Evolutionary conservation across 2,329 filamentous ascomycete genomes (phyloP).

Genomic region (Xylariaceae sp.): DNA sequence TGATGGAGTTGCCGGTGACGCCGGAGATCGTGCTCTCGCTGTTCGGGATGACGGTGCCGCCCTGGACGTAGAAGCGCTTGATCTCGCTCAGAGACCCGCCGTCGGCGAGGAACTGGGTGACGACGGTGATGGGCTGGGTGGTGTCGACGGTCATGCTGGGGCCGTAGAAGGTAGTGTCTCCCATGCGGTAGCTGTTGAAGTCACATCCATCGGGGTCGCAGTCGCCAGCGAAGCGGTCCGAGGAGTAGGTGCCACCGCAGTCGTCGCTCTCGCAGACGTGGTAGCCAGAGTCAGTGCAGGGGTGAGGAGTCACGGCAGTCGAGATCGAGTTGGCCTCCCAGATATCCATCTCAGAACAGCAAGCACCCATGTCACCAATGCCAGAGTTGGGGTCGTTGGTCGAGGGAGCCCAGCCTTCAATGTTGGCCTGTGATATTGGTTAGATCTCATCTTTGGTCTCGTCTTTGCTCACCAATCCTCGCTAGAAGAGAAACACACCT

Average conservation of each 20-base stretch:
- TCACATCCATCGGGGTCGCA: constrained; percentile 62
- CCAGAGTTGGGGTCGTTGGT: constrained; percentile 46
- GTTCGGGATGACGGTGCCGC: constrained; percentile 45
- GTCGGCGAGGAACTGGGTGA: constrained; percentile 52
- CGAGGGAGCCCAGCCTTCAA: constrained; percentile 42
- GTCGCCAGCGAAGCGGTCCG: constrained; percentile 48
- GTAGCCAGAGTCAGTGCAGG: constrained; percentile 44
- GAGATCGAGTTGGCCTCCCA: constrained; percentile 59
- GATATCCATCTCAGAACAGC: constrained; percentile 55
- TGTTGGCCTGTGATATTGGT: constrained; percentile 33
- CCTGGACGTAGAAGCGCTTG: constrained; percentile 54
- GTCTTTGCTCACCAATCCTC: neutral
- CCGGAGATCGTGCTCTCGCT: constrained; percentile 29
- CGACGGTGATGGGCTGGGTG: constrained; percentile 49
- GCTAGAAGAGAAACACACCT: constrained; percentile 16
- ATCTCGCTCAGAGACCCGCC: constrained; percentile 46
- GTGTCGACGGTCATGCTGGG: constrained; percentile 50
- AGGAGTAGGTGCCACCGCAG: constrained; percentile 44
- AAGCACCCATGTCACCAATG: constrained; percentile 43
- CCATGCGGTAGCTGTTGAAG: constrained; percentile 59
- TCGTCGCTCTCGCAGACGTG: constrained; percentile 40
- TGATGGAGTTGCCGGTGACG: constrained; percentile 38
- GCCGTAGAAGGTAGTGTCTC: constrained; percentile 54
- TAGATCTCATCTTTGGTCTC: neutral
- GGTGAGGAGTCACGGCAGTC: constrained; percentile 55